phyloP scores from a whole-genome alignment of 2,329 filamentous ascomycete species.

The Hansfordia pulvinata region DNA sequence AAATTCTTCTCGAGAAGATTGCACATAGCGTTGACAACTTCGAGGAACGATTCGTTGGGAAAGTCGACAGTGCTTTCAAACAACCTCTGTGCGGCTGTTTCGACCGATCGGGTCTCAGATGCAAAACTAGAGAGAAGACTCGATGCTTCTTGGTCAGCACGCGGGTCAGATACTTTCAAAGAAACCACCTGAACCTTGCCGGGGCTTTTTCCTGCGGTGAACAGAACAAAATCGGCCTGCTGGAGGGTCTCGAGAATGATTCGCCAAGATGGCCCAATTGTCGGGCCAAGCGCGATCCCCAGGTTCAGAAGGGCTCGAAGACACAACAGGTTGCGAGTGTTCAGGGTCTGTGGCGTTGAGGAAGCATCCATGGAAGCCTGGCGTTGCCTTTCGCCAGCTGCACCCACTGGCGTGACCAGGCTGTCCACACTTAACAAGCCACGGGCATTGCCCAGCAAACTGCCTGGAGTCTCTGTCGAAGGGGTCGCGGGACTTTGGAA shows the following conservation, averaged over 20 bases:
- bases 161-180: conserved; percentile 27
- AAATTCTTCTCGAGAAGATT: conserved; percentile 53
- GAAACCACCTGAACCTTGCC: conserved; percentile 35
- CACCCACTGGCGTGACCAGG: conserved; percentile 43
- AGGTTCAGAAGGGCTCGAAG: conserved; percentile 85
- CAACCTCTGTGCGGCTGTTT: conserved; percentile 72
- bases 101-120: conserved; percentile 74
- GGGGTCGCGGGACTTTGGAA: conserved; percentile 28
- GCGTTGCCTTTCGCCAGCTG: conserved; percentile 42
- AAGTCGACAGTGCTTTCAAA: conserved; percentile 91
- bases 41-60: conserved; percentile 66
- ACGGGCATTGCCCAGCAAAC: conserved; percentile 58
- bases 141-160: conserved; percentile 34
- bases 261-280: conserved; percentile 70
- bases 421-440: conserved; percentile 63
- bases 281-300: conserved; percentile 86
- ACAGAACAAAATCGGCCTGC: conserved; percentile 80
- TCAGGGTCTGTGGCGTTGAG: conserved; percentile 41
- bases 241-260: conserved; percentile 88
- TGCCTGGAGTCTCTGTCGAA: conserved; percentile 33
- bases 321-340: conserved; percentile 81
- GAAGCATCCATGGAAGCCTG: conserved; percentile 43
- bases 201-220: conserved; percentile 42
- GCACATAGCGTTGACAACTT: conserved; percentile 65
- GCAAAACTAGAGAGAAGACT: conserved; percentile 53